A percentile compares a stretch with the other conserved stretches of the same genome.
These are phyloP conservation scores for sweet orange (Citrus sinensis) DNA, from an alignment of 345 rosid genomes.

Conservation along the genomic window DVS_A1.0 CM039166.1:15815501-15816000, in stretches of 20 bases:
- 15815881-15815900: background rate
- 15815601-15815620: slow-evolving; percentile 89
- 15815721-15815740: background rate
- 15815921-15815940: background rate
- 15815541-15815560: slow-evolving; percentile 21
- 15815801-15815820: background rate
- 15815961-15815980: background rate
- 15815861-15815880: background rate
- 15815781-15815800: background rate
- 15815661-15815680: background rate
- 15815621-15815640: slow-evolving; percentile 17
- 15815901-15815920: background rate
- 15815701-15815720: slow-evolving; percentile 2
- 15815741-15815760: background rate
- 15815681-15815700: background rate
- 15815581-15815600: slow-evolving; percentile 76
- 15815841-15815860: background rate
- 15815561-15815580: slow-evolving; percentile 61
- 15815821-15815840: background rate
- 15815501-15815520: slow-evolving; percentile 7
- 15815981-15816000: background rate
- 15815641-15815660: background rate
- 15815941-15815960: background rate
- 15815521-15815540: slow-evolving; percentile 8
- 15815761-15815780: background rate